phyloP scores from a whole-genome alignment of 306 rosid species.

The Cicer arietinum region DNA sequence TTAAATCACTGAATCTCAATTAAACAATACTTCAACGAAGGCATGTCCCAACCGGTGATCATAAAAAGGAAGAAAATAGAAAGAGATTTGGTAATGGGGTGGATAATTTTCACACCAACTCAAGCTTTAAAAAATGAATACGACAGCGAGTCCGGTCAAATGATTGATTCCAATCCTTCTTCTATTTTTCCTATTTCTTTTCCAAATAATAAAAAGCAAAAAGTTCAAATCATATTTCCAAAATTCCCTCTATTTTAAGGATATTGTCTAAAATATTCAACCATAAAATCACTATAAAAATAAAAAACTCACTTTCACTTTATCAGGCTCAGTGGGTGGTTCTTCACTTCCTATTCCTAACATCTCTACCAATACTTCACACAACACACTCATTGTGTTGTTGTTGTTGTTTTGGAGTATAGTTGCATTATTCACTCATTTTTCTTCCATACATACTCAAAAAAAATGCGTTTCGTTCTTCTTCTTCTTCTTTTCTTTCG shows the following conservation, averaged over 20 bases:
- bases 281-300: neutral
- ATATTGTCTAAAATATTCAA: slow-evolving; percentile 22
- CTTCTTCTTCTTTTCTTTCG: slow-evolving; percentile 43
- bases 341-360: neutral
- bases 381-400: neutral
- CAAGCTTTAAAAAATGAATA: neutral
- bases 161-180: slow-evolving; percentile 19
- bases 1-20: no score
- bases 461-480: slow-evolving; percentile 57
- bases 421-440: slow-evolving; percentile 1
- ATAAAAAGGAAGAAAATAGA: neutral
- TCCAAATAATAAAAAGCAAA: slow-evolving; percentile 5
- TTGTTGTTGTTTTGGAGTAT: neutral
- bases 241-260: slow-evolving; percentile 26
- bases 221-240: slow-evolving; percentile 18
- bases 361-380: slow-evolving; percentile 13
- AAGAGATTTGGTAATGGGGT: neutral
- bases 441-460: neutral
- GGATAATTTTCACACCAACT: slow-evolving; percentile 23
- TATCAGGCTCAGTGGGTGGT: slow-evolving; percentile 2
- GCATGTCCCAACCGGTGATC: no score
- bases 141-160: slow-evolving; percentile 6
- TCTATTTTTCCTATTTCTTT: neutral
- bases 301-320: neutral
- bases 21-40: no score